A percentile compares a stretch with the other conserved stretches of the same genome.
Evolutionary conservation across 2,329 filamentous ascomycete genomes (phyloP).

Genomic region (Sclerotinia borealis): DNA sequence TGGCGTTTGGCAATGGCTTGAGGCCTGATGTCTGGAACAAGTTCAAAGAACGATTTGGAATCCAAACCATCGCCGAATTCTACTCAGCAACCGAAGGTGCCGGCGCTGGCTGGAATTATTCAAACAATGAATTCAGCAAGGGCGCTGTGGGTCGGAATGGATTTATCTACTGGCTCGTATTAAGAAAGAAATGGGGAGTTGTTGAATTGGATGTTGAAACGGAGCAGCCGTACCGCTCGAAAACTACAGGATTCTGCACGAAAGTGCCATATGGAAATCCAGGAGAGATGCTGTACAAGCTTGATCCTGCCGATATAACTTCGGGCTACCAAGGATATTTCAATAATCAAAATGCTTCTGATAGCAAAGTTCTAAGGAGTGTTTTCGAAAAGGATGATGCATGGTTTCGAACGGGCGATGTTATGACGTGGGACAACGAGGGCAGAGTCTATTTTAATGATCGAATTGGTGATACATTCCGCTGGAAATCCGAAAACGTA

Average conservation of each 20-base stretch:
- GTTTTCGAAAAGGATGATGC: conserved; percentile 72
- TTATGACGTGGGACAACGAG: conserved; percentile 64
- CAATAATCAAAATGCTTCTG: conserved; percentile 63
- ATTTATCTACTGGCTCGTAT: conserved; percentile 48
- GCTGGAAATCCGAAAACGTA: conserved; percentile 80
- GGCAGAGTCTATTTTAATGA: conserved; percentile 76
- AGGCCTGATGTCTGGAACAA: conserved; percentile 79
- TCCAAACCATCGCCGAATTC: conserved; percentile 70
- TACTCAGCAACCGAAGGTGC: conserved; percentile 74
- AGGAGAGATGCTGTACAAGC: conserved; percentile 68
- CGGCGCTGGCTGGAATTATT: conserved; percentile 65
- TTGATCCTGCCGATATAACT: conserved; percentile 59
- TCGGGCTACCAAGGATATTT: conserved; percentile 75
- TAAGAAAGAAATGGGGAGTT: conserved; percentile 48
- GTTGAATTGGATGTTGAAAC: conserved; percentile 67
- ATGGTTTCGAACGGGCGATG: conserved; percentile 81
- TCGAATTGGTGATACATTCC: conserved; percentile 70
- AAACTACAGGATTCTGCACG: conserved; percentile 62
- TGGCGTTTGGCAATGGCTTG: conserved; percentile 79
- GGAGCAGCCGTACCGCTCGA: conserved; percentile 61
- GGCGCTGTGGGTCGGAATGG: conserved; percentile 76
- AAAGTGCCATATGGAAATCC: conserved; percentile 52
- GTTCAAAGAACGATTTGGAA: conserved; percentile 75
- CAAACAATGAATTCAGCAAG: conserved; percentile 63
- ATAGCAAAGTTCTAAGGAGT: conserved; percentile 66